Percentiles rank a stretch among this genome's conserved stretches.
These are phyloP conservation scores for Wickerhamomyces sp. DNA, from an alignment of 1,139 yeast genomes.

Conservation along the genomic window DNA sequence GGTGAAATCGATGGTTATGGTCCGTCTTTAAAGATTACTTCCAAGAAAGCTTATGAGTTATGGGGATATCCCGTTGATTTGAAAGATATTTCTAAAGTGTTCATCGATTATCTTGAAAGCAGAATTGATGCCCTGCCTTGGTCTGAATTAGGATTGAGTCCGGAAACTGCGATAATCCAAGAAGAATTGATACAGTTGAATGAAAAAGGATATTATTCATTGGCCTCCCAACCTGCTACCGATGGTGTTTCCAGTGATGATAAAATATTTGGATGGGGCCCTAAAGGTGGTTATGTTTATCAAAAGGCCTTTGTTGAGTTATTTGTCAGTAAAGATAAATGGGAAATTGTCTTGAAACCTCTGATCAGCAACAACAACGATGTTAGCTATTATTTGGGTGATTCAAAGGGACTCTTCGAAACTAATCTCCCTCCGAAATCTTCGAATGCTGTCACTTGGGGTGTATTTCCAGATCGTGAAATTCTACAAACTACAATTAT, in stretches of 20 bases:
- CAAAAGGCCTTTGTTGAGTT: slow-evolving; percentile 92
- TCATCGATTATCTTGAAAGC: slow-evolving; percentile 70
- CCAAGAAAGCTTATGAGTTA: slow-evolving; percentile 60
- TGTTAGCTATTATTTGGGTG: slow-evolving; percentile 65
- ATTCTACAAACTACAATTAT: slow-evolving; percentile 90
- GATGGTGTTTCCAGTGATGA: slow-evolving; percentile 75
- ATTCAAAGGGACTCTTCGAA: slow-evolving; percentile 49
- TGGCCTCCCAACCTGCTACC: slow-evolving; percentile 94
- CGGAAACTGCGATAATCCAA: slow-evolving; percentile 90
- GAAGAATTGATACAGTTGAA: slow-evolving; percentile 82
- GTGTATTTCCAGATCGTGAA: slow-evolving; percentile 90
- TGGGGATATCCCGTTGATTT: slow-evolving; percentile 82
- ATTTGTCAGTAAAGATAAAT: slow-evolving; percentile 62
- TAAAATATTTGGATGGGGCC: slow-evolving; percentile 95
- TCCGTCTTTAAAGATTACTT: slow-evolving; percentile 75
- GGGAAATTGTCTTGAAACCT: slow-evolving; percentile 38
- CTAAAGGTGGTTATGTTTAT: slow-evolving; percentile 83
- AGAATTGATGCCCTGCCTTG: slow-evolving; percentile 82
- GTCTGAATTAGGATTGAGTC: slow-evolving; percentile 79
- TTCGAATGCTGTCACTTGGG: slow-evolving; percentile 98
- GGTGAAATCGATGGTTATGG: slow-evolving; percentile 99
- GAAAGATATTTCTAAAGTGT: slow-evolving; percentile 62
- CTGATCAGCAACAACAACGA: slow-evolving; percentile 33
- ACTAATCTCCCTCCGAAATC: slow-evolving; percentile 54
- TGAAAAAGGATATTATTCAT: slow-evolving; percentile 71